Evolutionary conservation across 148 eudicot genomes (phyloP).

Genomic region (Vaccinium corymbosum): DNA sequence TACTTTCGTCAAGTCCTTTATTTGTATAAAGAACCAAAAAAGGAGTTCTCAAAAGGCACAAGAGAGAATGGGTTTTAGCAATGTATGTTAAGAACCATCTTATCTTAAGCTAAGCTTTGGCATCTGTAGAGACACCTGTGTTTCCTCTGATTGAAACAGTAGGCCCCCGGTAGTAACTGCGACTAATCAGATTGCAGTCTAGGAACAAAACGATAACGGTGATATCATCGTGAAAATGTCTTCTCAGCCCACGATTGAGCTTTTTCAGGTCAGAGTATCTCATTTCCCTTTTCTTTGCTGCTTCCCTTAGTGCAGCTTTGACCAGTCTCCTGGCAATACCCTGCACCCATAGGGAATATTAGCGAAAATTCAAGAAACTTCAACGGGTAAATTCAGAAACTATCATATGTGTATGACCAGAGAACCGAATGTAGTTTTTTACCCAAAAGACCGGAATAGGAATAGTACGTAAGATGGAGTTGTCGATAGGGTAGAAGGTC

Average conservation of each 20-base stretch:
- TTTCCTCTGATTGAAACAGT: conserved; percentile 53
- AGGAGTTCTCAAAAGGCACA: background rate
- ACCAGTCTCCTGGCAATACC: conserved; percentile 73
- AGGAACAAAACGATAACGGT: conserved; percentile 73
- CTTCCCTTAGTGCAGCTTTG: conserved; percentile 62
- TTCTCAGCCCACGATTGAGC: conserved; percentile 63
- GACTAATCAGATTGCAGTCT: conserved; percentile 50
- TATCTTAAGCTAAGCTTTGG: conserved; percentile 11
- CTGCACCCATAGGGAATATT: conserved; percentile 26
- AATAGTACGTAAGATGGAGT: background rate
- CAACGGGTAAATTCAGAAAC: background rate
- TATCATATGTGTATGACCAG: background rate
- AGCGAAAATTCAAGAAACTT: background rate
- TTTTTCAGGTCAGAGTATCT: conserved; percentile 76
- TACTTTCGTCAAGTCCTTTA: too few species aligned
- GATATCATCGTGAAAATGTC: conserved; percentile 86
- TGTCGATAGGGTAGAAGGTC: background rate
- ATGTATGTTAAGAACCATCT: background rate
- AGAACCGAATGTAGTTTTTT: background rate
- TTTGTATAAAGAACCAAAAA: background rate
- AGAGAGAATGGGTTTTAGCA: background rate
- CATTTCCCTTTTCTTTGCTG: conserved; percentile 91
- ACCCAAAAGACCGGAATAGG: background rate
- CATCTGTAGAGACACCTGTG: conserved; percentile 28
- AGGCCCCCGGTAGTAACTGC: conserved; percentile 39